Evolutionary conservation across 1,284 basidiomycete genomes (phyloP), one percentile per base, ranked within the genome.

Genomic region (Boletus semigastroideus): DNA sequence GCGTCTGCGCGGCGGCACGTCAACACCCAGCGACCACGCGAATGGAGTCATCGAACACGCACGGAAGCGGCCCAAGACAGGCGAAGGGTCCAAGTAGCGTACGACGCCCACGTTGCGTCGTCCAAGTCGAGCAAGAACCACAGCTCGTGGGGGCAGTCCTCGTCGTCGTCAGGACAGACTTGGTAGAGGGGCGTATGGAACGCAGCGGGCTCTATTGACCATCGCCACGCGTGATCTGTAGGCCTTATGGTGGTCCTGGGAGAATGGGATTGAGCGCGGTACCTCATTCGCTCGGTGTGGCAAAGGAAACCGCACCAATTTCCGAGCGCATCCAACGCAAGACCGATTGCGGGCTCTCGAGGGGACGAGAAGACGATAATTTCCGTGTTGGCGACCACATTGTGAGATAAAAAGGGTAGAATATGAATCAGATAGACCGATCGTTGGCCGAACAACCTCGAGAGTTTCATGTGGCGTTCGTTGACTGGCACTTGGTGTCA

Each of bases 1-100:
- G 78, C 39, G 68, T 64, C 58, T 59, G 19, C 3, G 12, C n/a
- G n/a, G n/a, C n/a, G 11, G 4, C 17, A 6, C 1, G 17, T 28
- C n/a, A 25, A 19, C 28, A 19, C 3, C 25, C 9, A 19, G 11
- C 4, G 1, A 25, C 14, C 16, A 33, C 10, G 34, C n/a, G 40
- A 20, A 6, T 33, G 25, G 17, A 25, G 17, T 11, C 25, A 25
- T 4, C 25, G 25, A n/a, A 8, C 22, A 76, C 84, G 60, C 60
- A 88, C 86, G 14, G 75, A 83, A 48, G 84, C 85, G 27, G 83
- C 77, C 79, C 80, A 87, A 33, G 86, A 87, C 16, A 84, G 53
- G 34, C 84, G 72, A 30, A 87, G 67, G 1, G 84, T 86, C 60
- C 82, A 87, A 38, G 76, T 74, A 20, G 69, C 59, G 59, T 78